These are phyloP conservation scores for Ogataea thermomethanolica DNA, from an alignment of 805 yeast genomes.

Conservation along the genomic window DNA sequence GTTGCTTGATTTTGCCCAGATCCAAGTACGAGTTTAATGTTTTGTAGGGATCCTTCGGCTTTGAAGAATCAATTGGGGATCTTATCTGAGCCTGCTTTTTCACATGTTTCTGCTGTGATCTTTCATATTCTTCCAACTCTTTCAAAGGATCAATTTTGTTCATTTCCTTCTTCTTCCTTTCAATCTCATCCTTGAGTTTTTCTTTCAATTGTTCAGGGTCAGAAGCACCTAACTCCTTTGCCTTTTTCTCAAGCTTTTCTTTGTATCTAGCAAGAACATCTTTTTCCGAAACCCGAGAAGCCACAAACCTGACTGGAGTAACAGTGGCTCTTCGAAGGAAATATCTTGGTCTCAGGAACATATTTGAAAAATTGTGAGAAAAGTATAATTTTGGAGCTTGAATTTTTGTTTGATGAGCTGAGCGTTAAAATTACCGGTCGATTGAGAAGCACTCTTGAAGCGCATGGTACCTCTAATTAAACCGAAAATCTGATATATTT, in stretches of 20 bases:
- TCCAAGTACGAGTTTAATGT: slow-evolving; percentile 70
- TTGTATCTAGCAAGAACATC: slow-evolving; percentile 38
- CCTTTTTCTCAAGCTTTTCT: slow-evolving; percentile 39
- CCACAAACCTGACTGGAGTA: slow-evolving; percentile 26
- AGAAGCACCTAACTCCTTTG: slow-evolving; percentile 40
- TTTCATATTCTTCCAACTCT: slow-evolving; percentile 52
- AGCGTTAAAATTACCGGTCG: too few relatives aligned
- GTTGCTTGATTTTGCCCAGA: slow-evolving; percentile 54
- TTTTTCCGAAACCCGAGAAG: slow-evolving; percentile 29
- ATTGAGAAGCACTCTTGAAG: too few relatives aligned
- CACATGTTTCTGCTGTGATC: slow-evolving; percentile 19
- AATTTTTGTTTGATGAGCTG: too few relatives aligned
- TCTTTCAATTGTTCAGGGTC: slow-evolving; percentile 58
- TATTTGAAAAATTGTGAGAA: not conserved
- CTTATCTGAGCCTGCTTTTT: slow-evolving; percentile 26
- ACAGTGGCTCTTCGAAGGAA: slow-evolving; percentile 7
- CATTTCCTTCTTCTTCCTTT: slow-evolving; percentile 50
- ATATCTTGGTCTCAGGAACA: slow-evolving; percentile 4
- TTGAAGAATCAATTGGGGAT: slow-evolving; percentile 37
- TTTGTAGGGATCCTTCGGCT: slow-evolving; percentile 53
- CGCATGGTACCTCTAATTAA: too few relatives aligned
- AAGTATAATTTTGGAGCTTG: not conserved
- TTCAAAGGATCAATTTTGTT: slow-evolving; percentile 65
- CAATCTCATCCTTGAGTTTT: slow-evolving; percentile 59
- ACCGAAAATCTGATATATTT: too few relatives aligned